A percentile compares a stretch with the other conserved stretches of the same genome.
These are phyloP conservation scores for Fusarium sp. DNA, from an alignment of 2,329 filamentous ascomycete genomes.

Conservation along the genomic window DNA sequence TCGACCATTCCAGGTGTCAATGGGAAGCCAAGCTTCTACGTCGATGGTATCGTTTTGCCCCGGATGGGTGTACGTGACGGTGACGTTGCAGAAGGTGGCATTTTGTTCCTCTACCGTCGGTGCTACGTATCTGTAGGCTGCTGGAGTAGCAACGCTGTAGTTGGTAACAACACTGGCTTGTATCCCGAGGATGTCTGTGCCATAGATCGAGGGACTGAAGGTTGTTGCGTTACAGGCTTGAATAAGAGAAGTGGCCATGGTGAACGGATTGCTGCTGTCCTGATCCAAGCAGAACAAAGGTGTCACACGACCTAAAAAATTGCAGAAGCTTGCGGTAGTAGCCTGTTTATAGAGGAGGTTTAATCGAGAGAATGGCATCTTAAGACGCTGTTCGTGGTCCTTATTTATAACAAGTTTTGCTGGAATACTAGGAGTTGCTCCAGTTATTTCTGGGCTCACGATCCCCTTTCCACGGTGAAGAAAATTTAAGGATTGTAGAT, in stretches of 20 bases:
- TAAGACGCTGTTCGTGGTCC: background rate
- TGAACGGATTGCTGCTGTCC: background rate
- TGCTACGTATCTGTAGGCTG: constrained; percentile 12
- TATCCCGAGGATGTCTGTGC: constrained; percentile 1
- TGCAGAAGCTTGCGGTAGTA: background rate
- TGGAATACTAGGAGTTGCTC: background rate
- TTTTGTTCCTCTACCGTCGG: constrained; percentile 6
- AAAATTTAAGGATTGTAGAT: background rate
- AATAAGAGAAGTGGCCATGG: background rate
- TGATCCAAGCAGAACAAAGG: background rate
- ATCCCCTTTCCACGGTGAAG: background rate
- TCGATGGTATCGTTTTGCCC: constrained; percentile 28
- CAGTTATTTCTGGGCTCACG: background rate
- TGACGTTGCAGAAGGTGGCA: constrained; percentile 35
- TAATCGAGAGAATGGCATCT: background rate
- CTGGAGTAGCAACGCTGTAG: background rate
- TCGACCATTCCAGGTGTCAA: constrained; percentile 19
- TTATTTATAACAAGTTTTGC: background rate
- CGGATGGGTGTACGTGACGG: constrained; percentile 31
- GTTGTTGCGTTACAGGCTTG: constrained; percentile 1
- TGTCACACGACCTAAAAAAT: background rate
- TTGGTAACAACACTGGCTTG: constrained; percentile 1
- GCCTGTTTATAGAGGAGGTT: background rate
- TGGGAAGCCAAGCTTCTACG: constrained; percentile 28
- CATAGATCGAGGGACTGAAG: constrained; percentile 1